These are phyloP conservation scores for Annona squamosa DNA, from an alignment of 164 flowering plant species.

Conservation along the genomic window DNA sequence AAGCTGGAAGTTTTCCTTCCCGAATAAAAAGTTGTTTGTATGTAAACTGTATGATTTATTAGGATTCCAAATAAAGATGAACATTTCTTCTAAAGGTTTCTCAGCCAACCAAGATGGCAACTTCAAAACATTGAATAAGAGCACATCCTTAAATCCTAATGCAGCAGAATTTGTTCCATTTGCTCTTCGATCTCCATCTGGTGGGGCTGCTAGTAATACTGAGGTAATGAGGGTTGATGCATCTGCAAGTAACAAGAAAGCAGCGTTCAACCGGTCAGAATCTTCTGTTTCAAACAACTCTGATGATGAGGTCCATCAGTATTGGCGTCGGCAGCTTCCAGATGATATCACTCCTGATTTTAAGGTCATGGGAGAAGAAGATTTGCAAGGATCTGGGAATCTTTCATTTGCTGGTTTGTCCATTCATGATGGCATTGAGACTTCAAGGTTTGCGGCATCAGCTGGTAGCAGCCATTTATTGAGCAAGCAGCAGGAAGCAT, in stretches of 20 bases:
- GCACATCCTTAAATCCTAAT: constrained; percentile 73
- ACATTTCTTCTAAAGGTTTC: constrained; percentile 49
- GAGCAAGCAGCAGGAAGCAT: constrained; percentile 24
- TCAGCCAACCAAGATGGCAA: constrained; percentile 32
- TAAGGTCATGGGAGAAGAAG: constrained; percentile 60
- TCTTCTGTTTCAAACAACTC: constrained; percentile 72
- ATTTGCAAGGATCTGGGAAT: constrained; percentile 43
- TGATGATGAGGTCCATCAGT: constrained; percentile 89
- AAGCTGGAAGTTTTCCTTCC: constrained; percentile 10
- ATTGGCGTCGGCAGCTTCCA: constrained; percentile 82
- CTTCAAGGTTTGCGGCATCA: constrained; percentile 41
- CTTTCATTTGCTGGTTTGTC: constrained; percentile 63
- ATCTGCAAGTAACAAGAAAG: constrained; percentile 50
- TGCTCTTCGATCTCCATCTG: constrained; percentile 52
- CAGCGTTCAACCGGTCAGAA: constrained; percentile 61
- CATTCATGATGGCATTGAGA: constrained; percentile 46
- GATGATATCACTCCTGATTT: constrained; percentile 99
- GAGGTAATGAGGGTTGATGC: constrained; percentile 31
- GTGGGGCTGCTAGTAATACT: constrained; percentile 26
- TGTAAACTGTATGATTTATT: constrained; percentile 10
- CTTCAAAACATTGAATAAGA: constrained; percentile 30
- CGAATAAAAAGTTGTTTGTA: constrained; percentile 6
- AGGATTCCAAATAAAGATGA: constrained; percentile 46
- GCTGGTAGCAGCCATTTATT: constrained; percentile 31
- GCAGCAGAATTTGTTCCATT: constrained; percentile 92